phyloP scores from a whole-genome alignment of 2,329 filamentous ascomycete species.

The Microascus cirrosus region DNA sequence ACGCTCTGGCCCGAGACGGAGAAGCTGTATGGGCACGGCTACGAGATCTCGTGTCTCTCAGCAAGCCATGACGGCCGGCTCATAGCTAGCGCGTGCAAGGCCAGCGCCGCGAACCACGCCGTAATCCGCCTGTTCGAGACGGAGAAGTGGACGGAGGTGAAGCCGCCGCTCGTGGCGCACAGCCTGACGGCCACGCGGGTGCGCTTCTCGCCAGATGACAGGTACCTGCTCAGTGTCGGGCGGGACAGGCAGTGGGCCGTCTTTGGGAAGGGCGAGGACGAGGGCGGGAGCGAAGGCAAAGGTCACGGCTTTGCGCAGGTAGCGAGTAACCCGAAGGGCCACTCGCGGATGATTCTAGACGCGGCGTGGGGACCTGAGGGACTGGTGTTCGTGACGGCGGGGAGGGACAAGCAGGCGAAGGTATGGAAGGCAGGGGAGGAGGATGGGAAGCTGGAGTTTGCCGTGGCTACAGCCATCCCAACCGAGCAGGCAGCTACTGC shows the following conservation, averaged over 20 bases:
- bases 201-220: constrained; percentile 66
- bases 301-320: constrained; percentile 39
- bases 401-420: constrained; percentile 76
- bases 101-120: constrained; percentile 85
- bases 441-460: constrained; percentile 27
- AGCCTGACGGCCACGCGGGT: constrained; percentile 76
- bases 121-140: constrained; percentile 90
- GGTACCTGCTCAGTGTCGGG: constrained; percentile 73
- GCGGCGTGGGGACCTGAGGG: constrained; percentile 63
- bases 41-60: constrained; percentile 85
- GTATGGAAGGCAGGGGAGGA: constrained; percentile 43
- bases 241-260: constrained; percentile 86
- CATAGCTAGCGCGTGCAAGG: constrained; percentile 86
- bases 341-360: constrained; percentile 85
- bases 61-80: constrained; percentile 62
- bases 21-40: constrained; percentile 95
- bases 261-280: constrained; percentile 43
- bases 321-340: constrained; percentile 68
- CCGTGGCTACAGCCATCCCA: constrained; percentile 39
- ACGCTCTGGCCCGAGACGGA: constrained; percentile 94
- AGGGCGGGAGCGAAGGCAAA: constrained; percentile 14
- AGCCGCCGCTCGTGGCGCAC: constrained; percentile 74
- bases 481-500: constrained; percentile 56
- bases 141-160: constrained; percentile 74
- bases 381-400: constrained; percentile 70